Evolutionary conservation across 1,284 basidiomycete species (phyloP), one percentile per base, ranked within the genome.

Genomic region (Ustilago tritici): DNA sequence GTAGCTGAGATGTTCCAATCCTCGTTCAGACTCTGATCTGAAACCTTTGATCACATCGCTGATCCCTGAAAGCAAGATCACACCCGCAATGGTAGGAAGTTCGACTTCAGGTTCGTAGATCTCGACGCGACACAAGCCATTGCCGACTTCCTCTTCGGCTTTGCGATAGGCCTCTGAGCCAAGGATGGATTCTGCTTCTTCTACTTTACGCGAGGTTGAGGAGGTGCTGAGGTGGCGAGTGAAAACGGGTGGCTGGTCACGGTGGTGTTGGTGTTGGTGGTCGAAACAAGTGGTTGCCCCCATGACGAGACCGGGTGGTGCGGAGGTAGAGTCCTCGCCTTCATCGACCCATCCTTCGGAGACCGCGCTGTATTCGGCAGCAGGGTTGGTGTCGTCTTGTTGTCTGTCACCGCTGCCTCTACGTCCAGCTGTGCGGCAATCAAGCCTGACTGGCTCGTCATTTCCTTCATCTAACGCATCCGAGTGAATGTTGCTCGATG

Each of bases 21-120:
- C 87, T 19, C 78, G 78, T 47, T 82, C 79, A 31, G 84, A 80
- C 56, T 87, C 86, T 75, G 63, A 84, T 9, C 80, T 63, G 56
- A 83, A 87, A 31, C 86, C 86, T 61, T 87, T 87, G 73, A 88
- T 85, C 12, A 87, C 84, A 70, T 88, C 87, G 46, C 82, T 80
- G n/a, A 87, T 74, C 8, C 87, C 87, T 2, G 85, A 80, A 9
- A 88, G 71, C 50, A 87, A 78, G 41, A 88, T 86, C 1, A 87
- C 74, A 23, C 87, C 87, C 0, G 81, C 81, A 28, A 88, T 56
- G 0, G 74, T 74, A 0, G 87, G 87, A 1, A 87, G 70, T 11
- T 81, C 80, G 11, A 87, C 71, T 31, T 87, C 82, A 2, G 82
- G 81, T 3, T 82, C 85, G 76, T 87, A 87, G 46, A 87, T 81